Conservation (phyloP, 2,329 filamentous ascomycete genomes). For the Blumeria hordei region DNA sequence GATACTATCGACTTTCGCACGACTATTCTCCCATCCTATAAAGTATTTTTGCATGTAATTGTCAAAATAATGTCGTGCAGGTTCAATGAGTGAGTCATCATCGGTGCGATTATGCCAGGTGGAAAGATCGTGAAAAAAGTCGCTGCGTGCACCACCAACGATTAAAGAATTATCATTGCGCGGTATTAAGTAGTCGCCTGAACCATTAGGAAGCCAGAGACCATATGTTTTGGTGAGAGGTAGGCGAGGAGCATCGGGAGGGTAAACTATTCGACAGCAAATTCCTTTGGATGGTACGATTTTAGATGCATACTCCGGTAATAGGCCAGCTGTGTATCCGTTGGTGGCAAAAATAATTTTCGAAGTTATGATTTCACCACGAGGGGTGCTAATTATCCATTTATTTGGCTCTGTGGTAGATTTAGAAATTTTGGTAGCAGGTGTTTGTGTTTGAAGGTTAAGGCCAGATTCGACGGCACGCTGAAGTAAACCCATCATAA, state of each 20-base stretch:
- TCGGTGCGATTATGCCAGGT: conserved; percentile 23
- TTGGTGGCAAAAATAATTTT: conserved; percentile 42
- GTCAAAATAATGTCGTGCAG: conserved; percentile 21
- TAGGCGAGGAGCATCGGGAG: conserved; percentile 7
- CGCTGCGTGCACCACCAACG: conserved; percentile 18
- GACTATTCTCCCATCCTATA: conserved; percentile 22
- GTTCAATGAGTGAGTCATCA: conserved; percentile 20
- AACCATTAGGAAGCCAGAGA: conserved; percentile 1
- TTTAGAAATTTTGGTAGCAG: conserved; percentile 14
- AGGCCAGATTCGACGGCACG: conserved; percentile 20
- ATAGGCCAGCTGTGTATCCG: conserved; percentile 36
- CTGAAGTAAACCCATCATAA: conserved; percentile 27
- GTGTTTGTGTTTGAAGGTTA: conserved; percentile 28
- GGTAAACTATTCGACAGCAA: conserved; percentile 13
- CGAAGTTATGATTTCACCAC: conserved; percentile 27
- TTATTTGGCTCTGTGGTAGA: conserved; percentile 4
- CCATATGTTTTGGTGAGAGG: conserved; percentile 14
- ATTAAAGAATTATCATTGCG: conserved; percentile 11
- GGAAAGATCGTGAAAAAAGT: conserved; percentile 8
- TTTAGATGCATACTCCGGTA: conserved; percentile 23
- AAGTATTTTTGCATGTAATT: conserved; percentile 24
- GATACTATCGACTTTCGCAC: conserved; percentile 14
- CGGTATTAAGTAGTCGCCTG: conserved; percentile 18
- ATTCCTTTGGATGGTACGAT: conserved; percentile 34
- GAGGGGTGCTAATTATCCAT: conserved; percentile 26